Evolutionary conservation across 2,329 filamentous ascomycete genomes (phyloP), one percentile per base, ranked within the genome.

Genomic region (Diplodia mutila): DNA sequence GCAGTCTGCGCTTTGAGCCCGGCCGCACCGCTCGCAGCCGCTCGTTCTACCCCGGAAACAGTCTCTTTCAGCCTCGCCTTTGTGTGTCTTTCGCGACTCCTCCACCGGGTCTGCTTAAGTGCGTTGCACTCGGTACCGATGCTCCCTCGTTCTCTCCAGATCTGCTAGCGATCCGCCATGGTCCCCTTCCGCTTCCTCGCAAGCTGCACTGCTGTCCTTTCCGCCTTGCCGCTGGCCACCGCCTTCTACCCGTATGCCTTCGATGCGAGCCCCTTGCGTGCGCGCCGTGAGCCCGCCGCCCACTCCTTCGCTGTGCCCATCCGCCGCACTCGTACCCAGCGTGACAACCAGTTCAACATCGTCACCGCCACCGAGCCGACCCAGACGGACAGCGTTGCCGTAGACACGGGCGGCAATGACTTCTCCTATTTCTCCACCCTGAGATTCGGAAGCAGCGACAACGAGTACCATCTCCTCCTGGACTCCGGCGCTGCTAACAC

Each of bases 401-500:
- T 87, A 46, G 76, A 85, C 67, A 82, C 86, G 69, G 85, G 86
- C 78, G 85, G 85, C 11, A 75, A 75, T 14, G 85, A 87, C 70
- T 81, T 81, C 67, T 84, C 84, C 27, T 87, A 87, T 73, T 85
- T 87, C 75, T 80, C 83, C 3, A 76, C 78, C 1, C 78, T 86
- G 49, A 79, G 78, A 8, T 79, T 87, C 68, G 85, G 85, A 4
- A 82, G 81, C 16, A 78, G 82, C 68, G 78, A 80, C 46, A 78
- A 85, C 71, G 77, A 81, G 54, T 85, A 86, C 77, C 83, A 83
- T 74, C 79, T 87, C 75, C 75, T 86, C 65, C 73, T 87, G 16
- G 85, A 87, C 73, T 85, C 84, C 0, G 85, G 85, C 8, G 83
- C 84, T 16, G 81, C 83, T 21, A 92, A 91, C 68, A 93, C 90